Evolutionary conservation across 1,284 basidiomycete genomes (phyloP), one percentile per base, ranked within the genome.

Genomic region (Microbotryum scabiosae): DNA sequence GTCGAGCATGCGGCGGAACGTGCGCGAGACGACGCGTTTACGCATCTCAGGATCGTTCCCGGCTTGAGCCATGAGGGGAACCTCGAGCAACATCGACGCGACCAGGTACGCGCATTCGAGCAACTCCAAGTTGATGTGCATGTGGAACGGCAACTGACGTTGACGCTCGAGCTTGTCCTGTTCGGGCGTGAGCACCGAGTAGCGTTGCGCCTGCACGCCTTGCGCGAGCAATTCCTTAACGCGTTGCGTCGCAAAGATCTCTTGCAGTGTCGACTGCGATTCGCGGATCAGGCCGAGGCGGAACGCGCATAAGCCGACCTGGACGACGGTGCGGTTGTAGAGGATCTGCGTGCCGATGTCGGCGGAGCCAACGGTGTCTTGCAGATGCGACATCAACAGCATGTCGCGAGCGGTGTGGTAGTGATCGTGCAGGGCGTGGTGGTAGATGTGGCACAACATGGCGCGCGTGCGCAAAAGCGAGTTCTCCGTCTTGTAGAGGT

Each of bases 61-160:
- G 59, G 94, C 90, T 72, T 89, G 90, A 1, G 96, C 96, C 46
- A 98, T 81, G 54, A 97, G 79, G 8, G 96, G 96, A 26, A 98
- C 92, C 78, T 98, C 96, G 56, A 97, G 86, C 48, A 99, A 82
- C 96, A 99, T 99, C 77, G 90, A 96, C 21, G 90, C 94, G 46
- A 96, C 91, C 49, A 99, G 81, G 81, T 97, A 99, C 9, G 91
- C 93, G 49, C 92, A 93, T 77, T 98, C 96, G 64, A 98, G 81
- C 30, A 99, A 80, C 77, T 98, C 96, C 18, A 96, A 90, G 79
- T 98, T 98, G 78, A 98, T 94, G 79, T 99, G 96, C 88, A 98
- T 90, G 77, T 99, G 96, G 86, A 98, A 99, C 41, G 96, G 96
- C 26, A 99, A 81, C 72, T 97, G 90, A 51, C 94, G 84, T 70